phyloP scores from a whole-genome alignment of 306 rosid genomes.

The Fragaria nilgerrensis region DNA sequence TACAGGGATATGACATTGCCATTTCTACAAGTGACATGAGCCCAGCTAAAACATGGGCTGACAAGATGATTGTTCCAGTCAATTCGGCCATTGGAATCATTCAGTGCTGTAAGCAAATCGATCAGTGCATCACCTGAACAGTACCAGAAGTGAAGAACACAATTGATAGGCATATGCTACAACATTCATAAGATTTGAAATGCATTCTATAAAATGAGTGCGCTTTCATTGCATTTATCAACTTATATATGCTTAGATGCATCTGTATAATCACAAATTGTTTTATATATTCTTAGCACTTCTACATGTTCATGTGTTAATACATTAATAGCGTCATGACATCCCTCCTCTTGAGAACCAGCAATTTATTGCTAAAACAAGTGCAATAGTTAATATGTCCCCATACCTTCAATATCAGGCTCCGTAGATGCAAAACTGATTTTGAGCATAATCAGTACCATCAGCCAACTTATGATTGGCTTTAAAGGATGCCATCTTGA shows the following conservation, averaged over 20 bases:
- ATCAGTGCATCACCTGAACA: constrained; percentile 73
- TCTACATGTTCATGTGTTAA: background rate
- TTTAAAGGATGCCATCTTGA: constrained; percentile 38
- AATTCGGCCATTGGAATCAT: constrained; percentile 59
- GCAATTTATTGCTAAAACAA: background rate
- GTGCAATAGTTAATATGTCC: constrained; percentile 5
- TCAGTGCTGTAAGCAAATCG: constrained; percentile 54
- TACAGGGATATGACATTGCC: constrained; percentile 82
- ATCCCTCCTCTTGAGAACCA: background rate
- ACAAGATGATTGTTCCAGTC: constrained; percentile 72
- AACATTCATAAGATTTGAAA: background rate
- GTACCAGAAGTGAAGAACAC: constrained; percentile 16
- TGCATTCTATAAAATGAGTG: background rate
- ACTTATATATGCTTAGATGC: background rate
- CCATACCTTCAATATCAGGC: constrained; percentile 82
- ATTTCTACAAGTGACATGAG: constrained; percentile 65
- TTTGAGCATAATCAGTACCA: constrained; percentile 42
- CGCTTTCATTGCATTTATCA: background rate
- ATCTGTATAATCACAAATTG: background rate
- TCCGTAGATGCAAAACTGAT: constrained; percentile 45
- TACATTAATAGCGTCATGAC: background rate
- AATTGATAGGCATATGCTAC: background rate
- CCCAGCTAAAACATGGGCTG: constrained; percentile 93
- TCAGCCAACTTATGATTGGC: constrained; percentile 49
- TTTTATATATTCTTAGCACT: background rate